A percentile compares a stretch with the other conserved stretches of the same genome.
Evolutionary conservation across 176 grass and related monocot species (phyloP).

Genomic region (Zizania latifolia): DNA sequence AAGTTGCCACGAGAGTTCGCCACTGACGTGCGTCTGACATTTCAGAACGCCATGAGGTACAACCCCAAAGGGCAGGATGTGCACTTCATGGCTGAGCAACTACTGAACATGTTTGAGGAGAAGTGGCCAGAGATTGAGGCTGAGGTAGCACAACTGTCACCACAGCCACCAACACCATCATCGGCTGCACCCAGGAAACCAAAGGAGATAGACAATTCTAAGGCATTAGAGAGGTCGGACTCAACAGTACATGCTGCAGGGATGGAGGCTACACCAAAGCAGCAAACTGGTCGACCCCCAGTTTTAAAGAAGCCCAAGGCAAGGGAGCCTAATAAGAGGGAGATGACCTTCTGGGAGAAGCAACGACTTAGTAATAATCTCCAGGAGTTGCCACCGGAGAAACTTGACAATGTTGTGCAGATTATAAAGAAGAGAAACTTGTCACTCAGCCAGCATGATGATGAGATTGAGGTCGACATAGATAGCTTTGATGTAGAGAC

Average conservation of each 20-base stretch:
- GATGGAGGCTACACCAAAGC: conserved; percentile 45
- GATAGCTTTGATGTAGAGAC: conserved; percentile 85
- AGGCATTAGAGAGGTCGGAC: conserved; percentile 61
- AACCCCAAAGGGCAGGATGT: conserved; percentile 72
- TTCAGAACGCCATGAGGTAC: conserved; percentile 85
- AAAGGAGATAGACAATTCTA: conserved; percentile 45
- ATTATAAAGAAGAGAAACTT: conserved; percentile 79
- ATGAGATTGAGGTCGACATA: conserved; percentile 90
- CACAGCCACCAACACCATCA: conserved; percentile 40
- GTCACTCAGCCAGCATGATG: conserved; percentile 67
- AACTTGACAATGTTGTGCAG: conserved; percentile 78
- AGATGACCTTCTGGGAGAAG: conserved; percentile 79
- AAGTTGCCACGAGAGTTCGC: conserved; percentile 57
- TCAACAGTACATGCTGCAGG: conserved; percentile 45
- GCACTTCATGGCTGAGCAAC: conserved; percentile 66
- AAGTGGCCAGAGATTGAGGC: conserved; percentile 59
- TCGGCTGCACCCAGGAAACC: conserved; percentile 48
- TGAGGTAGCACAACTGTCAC: conserved; percentile 45
- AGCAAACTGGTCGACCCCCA: conserved; percentile 33
- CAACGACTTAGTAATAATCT: conserved; percentile 46
- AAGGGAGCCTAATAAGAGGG: conserved; percentile 75
- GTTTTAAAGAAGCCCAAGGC: conserved; percentile 81
- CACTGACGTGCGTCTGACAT: conserved; percentile 62
- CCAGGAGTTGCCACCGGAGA: conserved; percentile 53
- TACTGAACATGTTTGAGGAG: conserved; percentile 57